A percentile compares a stretch with the other conserved stretches of the same genome.
phyloP scores from a whole-genome alignment of 495 filamentous ascomycete genomes.

The Aspergillus campestris region DNA sequence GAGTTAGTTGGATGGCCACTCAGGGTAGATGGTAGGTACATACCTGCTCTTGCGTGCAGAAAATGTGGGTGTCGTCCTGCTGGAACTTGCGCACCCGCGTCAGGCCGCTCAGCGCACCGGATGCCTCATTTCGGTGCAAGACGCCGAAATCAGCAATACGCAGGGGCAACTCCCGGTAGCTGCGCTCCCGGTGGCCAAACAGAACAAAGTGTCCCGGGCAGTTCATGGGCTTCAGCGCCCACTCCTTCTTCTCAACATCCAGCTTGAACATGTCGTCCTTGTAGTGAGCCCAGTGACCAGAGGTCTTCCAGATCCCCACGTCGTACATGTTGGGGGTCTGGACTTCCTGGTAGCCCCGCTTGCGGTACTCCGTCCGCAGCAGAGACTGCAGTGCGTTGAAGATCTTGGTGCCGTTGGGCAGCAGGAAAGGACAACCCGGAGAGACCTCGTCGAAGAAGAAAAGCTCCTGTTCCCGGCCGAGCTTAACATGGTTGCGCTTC shows the following conservation, averaged over 20 bases:
- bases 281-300: slow-evolving; percentile 94
- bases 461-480: slow-evolving; percentile 90
- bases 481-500: slow-evolving; percentile 84
- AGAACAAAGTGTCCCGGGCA: slow-evolving; percentile 82
- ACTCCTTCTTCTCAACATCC: slow-evolving; percentile 78
- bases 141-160: slow-evolving; percentile 93
- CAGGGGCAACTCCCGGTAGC: slow-evolving; percentile 82
- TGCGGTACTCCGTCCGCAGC: slow-evolving; percentile 81
- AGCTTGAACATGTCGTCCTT: slow-evolving; percentile 95
- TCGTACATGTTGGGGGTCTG: slow-evolving; percentile 97
- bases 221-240: slow-evolving; percentile 92
- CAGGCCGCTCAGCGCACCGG: slow-evolving; percentile 80
- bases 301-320: slow-evolving; percentile 80
- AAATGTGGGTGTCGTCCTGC: slow-evolving; percentile 94
- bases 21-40: not conserved
- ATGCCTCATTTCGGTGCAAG: slow-evolving; percentile 89
- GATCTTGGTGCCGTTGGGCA: slow-evolving; percentile 87
- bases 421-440: slow-evolving; percentile 85
- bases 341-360: slow-evolving; percentile 89
- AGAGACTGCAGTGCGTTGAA: slow-evolving; percentile 80
- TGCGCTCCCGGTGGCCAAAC: slow-evolving; percentile 68
- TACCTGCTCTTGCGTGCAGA: slow-evolving; percentile 71
- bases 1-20: slow-evolving; percentile 4
- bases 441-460: slow-evolving; percentile 93
- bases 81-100: slow-evolving; percentile 89